Evolutionary conservation across 805 yeast species (phyloP).

Genomic region (Wickerhamiella slavikovae): DNA sequence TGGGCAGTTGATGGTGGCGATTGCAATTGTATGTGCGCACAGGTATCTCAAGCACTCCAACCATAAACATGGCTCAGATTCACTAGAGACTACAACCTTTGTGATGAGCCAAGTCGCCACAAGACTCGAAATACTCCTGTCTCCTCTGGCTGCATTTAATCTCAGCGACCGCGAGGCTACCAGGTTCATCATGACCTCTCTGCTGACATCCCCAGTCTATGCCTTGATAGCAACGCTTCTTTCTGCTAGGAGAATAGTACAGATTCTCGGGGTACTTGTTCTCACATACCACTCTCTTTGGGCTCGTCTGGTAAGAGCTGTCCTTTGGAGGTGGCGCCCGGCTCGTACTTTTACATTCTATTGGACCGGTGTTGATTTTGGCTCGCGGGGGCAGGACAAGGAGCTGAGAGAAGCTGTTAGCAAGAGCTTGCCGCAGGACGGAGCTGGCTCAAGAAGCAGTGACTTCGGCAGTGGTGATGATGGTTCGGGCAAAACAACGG

Average conservation of each 20-base stretch:
- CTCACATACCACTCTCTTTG: slow-evolving; percentile 76
- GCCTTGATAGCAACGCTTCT: slow-evolving; percentile 45
- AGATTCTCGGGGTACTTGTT: slow-evolving; percentile 35
- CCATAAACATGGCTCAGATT: slow-evolving; percentile 40
- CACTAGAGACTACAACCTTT: slow-evolving; percentile 70
- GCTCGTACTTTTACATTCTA: slow-evolving; percentile 58
- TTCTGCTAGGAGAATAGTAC: slow-evolving; percentile 45
- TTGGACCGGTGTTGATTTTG: slow-evolving; percentile 44
- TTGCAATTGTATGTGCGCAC: slow-evolving; percentile 14
- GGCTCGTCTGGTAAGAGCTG: slow-evolving; percentile 60
- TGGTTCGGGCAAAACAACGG: not conserved
- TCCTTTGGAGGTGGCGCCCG: slow-evolving; percentile 65
- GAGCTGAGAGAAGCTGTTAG: not conserved
- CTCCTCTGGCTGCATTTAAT: slow-evolving; percentile 57
- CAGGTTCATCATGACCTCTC: slow-evolving; percentile 61
- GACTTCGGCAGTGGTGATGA: not conserved
- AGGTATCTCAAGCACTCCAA: slow-evolving; percentile 7
- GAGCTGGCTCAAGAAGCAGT: not conserved
- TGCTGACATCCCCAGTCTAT: slow-evolving; percentile 72
- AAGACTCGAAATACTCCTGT: slow-evolving; percentile 54
- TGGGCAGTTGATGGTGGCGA: slow-evolving; percentile 53
- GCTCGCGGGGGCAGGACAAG: not conserved
- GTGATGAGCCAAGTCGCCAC: slow-evolving; percentile 53
- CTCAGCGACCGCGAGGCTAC: slow-evolving; percentile 61
- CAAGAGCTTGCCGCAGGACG: not conserved